Conservation (phyloP, 495 filamentous ascomycete genomes). For the Xylaria venustula region DNA sequence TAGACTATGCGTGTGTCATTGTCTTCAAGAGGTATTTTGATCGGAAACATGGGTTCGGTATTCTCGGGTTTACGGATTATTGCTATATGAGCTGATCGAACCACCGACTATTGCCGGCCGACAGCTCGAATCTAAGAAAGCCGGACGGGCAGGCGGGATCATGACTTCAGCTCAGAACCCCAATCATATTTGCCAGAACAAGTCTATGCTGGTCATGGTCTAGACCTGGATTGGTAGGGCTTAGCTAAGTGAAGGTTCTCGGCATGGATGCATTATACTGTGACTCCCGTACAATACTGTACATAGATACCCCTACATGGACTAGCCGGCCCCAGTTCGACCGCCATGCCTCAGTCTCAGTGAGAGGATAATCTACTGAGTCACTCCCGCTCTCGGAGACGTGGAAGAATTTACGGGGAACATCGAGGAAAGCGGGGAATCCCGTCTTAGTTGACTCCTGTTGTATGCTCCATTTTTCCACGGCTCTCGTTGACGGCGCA, state of each 20-base stretch:
- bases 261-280: background rate
- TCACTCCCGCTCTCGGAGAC: conserved; percentile 5
- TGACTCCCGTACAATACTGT: background rate
- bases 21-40: background rate
- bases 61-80: background rate
- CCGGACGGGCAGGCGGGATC: background rate
- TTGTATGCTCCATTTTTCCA: background rate
- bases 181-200: background rate
- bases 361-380: background rate
- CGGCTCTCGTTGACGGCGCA: background rate
- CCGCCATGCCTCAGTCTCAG: background rate
- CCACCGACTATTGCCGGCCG: background rate
- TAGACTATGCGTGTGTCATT: too few species aligned
- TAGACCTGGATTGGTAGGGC: background rate
- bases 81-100: background rate
- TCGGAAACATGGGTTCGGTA: background rate
- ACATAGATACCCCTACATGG: too few species aligned
- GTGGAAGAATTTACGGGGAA: background rate
- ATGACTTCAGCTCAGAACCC: background rate
- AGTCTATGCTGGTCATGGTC: background rate
- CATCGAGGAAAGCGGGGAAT: background rate
- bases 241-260: background rate
- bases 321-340: background rate
- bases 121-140: background rate
- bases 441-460: background rate